Evolutionary conservation across 2,329 filamentous ascomycete species (phyloP).

Genomic region (Fonsecaea nubica): DNA sequence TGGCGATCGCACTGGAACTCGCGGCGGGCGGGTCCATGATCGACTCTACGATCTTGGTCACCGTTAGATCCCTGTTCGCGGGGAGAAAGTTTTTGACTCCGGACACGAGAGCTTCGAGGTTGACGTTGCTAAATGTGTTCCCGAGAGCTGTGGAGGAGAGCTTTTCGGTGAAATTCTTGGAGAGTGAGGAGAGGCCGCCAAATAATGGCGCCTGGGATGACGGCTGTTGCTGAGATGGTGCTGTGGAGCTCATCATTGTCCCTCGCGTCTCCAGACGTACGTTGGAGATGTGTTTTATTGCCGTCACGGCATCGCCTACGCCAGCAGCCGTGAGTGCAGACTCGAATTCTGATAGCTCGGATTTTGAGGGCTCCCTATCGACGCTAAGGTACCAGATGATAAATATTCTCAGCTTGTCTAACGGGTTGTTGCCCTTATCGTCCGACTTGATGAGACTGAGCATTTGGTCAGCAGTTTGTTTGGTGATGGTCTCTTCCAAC

Average conservation of each 20-base stretch:
- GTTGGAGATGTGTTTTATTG: slow-evolving; percentile 84
- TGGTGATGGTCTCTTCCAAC: slow-evolving; percentile 88
- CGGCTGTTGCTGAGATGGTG: slow-evolving; percentile 69
- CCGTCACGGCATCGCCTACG: slow-evolving; percentile 69
- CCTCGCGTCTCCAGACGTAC: slow-evolving; percentile 95
- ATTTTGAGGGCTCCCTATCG: slow-evolving; percentile 81
- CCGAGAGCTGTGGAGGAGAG: slow-evolving; percentile 89
- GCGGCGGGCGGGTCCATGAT: slow-evolving; percentile 95
- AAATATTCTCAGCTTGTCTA: slow-evolving; percentile 91
- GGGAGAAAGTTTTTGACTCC: slow-evolving; percentile 99
- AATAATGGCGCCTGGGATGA: slow-evolving; percentile 73
- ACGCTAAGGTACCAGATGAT: slow-evolving; percentile 97
- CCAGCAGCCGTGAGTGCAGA: slow-evolving; percentile 79
- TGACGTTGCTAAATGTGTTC: slow-evolving; percentile 76
- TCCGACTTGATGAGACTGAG: slow-evolving; percentile 82
- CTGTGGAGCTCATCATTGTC: slow-evolving; percentile 88
- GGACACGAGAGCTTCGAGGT: slow-evolving; percentile 92
- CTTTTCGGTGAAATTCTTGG: slow-evolving; percentile 87
- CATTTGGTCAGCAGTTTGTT: slow-evolving; percentile 87
- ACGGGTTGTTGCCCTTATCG: slow-evolving; percentile 80
- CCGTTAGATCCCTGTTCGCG: slow-evolving; percentile 89
- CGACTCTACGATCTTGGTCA: slow-evolving; percentile 97
- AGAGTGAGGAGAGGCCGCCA: slow-evolving; percentile 89
- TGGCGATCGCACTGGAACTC: slow-evolving; percentile 88
- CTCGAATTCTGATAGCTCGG: slow-evolving; percentile 85